These are phyloP conservation scores for Selaginella tamariscina DNA, from an alignment of 75 land plant species.

Conservation along the genomic window DNA sequence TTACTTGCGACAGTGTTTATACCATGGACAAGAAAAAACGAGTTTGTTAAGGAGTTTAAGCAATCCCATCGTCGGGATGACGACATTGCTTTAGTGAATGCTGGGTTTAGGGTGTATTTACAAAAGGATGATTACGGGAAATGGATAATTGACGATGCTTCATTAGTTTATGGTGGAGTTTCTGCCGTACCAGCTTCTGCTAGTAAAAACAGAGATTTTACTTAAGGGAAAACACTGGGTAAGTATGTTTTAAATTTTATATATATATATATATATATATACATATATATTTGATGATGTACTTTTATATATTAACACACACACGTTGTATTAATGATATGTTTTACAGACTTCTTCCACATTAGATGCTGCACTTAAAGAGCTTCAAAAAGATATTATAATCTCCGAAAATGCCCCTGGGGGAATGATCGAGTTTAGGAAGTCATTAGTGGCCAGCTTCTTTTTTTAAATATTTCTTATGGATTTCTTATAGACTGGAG, in stretches of 20 bases:
- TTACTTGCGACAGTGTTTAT: conserved; percentile 64
- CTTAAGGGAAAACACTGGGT: conserved; percentile 65
- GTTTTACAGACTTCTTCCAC: no score
- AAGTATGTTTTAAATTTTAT: no score
- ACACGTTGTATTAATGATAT: no score
- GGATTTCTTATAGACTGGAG: conserved; percentile 49
- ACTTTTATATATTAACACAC: no score
- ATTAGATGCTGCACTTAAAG: conserved; percentile 33
- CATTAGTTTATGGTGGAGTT: conserved; percentile 85
- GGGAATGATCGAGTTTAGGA: conserved; percentile 89
- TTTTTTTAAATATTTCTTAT: conserved; percentile 81
- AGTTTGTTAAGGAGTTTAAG: conserved; percentile 94
- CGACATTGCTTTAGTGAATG: conserved; percentile 98
- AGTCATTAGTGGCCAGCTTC: conserved; percentile 70
- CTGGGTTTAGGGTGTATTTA: conserved; percentile 78
- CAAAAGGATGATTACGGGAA: conserved; percentile 27
- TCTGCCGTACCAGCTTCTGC: conserved; percentile 64
- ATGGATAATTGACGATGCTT: conserved; percentile 55
- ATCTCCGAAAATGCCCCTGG: conserved; percentile 84
- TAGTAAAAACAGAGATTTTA: conserved; percentile 39
- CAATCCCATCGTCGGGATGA: conserved; percentile 99
- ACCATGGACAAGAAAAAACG: conserved; percentile 77
- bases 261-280: no score
- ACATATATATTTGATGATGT: no score
- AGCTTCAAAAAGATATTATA: conserved; percentile 43